Evolutionary conservation across 257 asterid species (phyloP).

Genomic region (Plantago elongata): DNA sequence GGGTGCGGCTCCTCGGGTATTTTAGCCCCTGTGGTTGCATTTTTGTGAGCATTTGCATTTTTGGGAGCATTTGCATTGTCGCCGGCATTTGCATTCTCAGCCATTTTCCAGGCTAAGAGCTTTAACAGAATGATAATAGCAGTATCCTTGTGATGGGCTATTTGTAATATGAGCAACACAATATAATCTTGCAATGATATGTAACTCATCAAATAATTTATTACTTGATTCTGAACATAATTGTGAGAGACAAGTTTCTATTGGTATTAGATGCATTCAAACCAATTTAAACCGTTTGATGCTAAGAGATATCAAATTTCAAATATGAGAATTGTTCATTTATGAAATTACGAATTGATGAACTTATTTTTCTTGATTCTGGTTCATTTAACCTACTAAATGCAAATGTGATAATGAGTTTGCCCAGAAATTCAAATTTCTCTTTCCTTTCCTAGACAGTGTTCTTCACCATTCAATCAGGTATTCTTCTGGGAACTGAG

Average conservation of each 20-base stretch:
- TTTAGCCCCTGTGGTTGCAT: conserved; percentile 6
- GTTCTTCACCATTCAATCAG: neutral
- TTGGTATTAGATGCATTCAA: conserved; percentile 6
- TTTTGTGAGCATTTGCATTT: neutral
- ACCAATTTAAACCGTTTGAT: conserved; percentile 2
- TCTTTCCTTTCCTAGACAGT: neutral
- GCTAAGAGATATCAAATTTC: neutral
- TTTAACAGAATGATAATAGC: neutral
- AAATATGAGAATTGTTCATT: too few species aligned
- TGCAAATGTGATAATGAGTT: neutral
- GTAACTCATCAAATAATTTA: conserved; percentile 20
- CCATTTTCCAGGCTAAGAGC: conserved; percentile 24
- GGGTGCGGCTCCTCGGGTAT: conserved; percentile 27
- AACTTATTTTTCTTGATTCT: conserved; percentile 6
- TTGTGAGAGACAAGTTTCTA: neutral
- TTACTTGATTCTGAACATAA: conserved; percentile 9
- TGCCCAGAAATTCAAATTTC: neutral
- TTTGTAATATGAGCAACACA: conserved; percentile 1
- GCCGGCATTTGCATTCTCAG: conserved; percentile 8
- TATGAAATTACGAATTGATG: conserved; percentile 2
- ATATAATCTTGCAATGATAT: conserved; percentile 22
- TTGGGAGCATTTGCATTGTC: neutral
- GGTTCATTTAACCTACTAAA: neutral
- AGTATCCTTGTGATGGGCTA: neutral
- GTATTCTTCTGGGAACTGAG: neutral